Evolutionary conservation across 306 rosid species (phyloP).

Genomic region (Cucurbita maxima): DNA sequence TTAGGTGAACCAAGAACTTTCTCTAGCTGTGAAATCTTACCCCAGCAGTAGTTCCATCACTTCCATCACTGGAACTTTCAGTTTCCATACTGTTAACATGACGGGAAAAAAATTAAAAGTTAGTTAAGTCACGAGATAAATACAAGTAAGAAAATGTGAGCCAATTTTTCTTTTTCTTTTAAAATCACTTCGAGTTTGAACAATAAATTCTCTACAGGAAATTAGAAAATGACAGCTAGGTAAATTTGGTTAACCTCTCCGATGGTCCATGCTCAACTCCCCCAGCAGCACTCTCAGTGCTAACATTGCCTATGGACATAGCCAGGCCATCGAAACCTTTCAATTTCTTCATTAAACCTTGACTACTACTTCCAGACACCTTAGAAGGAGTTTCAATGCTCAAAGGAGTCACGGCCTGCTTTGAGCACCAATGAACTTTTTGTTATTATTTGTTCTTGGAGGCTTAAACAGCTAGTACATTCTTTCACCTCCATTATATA

Average conservation of each 20-base stretch:
- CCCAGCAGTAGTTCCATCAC: slow-evolving; percentile 62
- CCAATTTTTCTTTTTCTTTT: too few species aligned
- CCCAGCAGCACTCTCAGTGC: slow-evolving; percentile 43
- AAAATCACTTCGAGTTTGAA: not conserved
- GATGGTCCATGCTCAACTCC: slow-evolving; percentile 46
- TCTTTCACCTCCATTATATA: not conserved
- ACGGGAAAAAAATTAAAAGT: slow-evolving; percentile 14
- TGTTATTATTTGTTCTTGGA: not conserved
- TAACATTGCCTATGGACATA: slow-evolving; percentile 78
- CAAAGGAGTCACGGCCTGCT: slow-evolving; percentile 52
- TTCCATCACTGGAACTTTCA: slow-evolving; percentile 76
- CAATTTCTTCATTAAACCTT: slow-evolving; percentile 56
- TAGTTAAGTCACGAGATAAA: slow-evolving; percentile 8
- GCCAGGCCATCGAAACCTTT: slow-evolving; percentile 88
- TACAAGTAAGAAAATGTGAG: not conserved
- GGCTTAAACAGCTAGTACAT: not conserved
- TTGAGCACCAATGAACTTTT: not conserved
- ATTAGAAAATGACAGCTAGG: not conserved
- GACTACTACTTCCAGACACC: slow-evolving; percentile 60
- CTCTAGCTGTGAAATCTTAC: slow-evolving; percentile 24
- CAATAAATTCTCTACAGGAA: not conserved
- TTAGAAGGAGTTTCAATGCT: slow-evolving; percentile 59
- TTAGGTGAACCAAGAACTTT: slow-evolving; percentile 2
- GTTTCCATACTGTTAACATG: slow-evolving; percentile 46
- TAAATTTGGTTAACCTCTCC: slow-evolving; percentile 49